A percentile compares a stretch with the other conserved stretches of the same genome.
These are phyloP conservation scores for Lactarius sp. DNA, from an alignment of 768 basidiomycete species.

Conservation along the genomic window DNA sequence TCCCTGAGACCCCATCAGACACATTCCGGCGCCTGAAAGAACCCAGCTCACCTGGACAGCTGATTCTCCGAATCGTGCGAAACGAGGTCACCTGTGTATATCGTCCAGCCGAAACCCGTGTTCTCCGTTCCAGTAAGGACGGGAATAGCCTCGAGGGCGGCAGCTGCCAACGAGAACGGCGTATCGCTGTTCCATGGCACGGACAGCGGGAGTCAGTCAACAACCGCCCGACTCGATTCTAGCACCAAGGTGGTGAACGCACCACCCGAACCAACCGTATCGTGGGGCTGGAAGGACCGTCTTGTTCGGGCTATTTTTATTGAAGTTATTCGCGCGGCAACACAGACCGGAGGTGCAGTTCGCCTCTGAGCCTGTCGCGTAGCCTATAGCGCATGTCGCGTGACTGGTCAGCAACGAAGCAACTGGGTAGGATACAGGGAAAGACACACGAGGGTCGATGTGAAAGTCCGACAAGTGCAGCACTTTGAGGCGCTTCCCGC, in stretches of 20 bases:
- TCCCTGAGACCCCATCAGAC: conserved; percentile 36
- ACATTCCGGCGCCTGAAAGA: not conserved
- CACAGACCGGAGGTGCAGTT: conserved; percentile 66
- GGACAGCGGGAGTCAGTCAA: not conserved
- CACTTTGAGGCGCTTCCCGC: conserved; percentile 63
- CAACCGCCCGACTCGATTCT: not conserved
- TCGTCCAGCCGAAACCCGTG: conserved; percentile 56
- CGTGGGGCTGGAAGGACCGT: conserved; percentile 59
- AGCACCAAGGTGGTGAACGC: not conserved
- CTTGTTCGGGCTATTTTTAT: conserved; percentile 45
- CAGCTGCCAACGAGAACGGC: conserved; percentile 53
- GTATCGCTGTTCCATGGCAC: conserved; percentile 42
- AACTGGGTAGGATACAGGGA: not conserved
- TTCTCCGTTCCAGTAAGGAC: conserved; percentile 54
- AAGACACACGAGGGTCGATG: conserved; percentile 58
- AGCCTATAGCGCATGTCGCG: conserved; percentile 40
- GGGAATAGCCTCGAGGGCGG: conserved; percentile 65
- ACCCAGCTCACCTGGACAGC: conserved; percentile 46
- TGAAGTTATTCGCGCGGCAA: conserved; percentile 54
- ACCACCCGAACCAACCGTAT: conserved; percentile 63
- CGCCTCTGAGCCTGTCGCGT: conserved; percentile 62
- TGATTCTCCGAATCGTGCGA: conserved; percentile 67
- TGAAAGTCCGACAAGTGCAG: conserved; percentile 77
- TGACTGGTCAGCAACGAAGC: not conserved
- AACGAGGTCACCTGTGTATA: conserved; percentile 73